Evolutionary conservation across 768 basidiomycete genomes (phyloP).

Genomic region (Termitomyces sp.): DNA sequence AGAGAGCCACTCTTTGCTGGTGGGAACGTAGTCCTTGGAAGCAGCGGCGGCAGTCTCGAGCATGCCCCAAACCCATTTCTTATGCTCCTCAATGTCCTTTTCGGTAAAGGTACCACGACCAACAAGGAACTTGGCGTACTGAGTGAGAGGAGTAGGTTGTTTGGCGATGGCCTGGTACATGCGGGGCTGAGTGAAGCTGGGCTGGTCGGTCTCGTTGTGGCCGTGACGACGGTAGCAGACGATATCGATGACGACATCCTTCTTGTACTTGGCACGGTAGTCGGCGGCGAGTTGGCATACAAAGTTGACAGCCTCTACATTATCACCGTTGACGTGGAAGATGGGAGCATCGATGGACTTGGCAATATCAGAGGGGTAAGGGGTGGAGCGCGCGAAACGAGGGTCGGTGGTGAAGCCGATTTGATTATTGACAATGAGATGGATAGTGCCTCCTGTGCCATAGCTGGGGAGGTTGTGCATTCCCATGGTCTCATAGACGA

Average conservation of each 20-base stretch:
- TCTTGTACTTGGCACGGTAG: conserved; percentile 97
- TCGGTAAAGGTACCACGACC: conserved; percentile 92
- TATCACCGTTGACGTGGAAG: conserved; percentile 99
- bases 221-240: conserved; percentile 98
- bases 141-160: conserved; percentile 85
- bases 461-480: conserved; percentile 94
- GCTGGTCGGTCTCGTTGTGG: conserved; percentile 99
- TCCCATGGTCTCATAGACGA: conserved; percentile 99
- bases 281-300: conserved; percentile 98
- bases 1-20: conserved; percentile 95
- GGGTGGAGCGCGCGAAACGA: conserved; percentile 93
- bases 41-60: conserved; percentile 93
- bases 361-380: conserved; percentile 97
- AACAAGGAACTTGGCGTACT: conserved; percentile 88
- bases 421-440: conserved; percentile 98
- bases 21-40: conserved; percentile 92
- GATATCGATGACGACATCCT: conserved; percentile 97
- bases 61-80: conserved; percentile 99
- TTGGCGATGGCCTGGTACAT: conserved; percentile 98
- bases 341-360: conserved; percentile 98
- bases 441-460: conserved; percentile 96
- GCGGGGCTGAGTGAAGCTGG: conserved; percentile 95
- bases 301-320: conserved; percentile 96
- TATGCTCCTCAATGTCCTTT: conserved; percentile 96
- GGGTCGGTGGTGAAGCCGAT: conserved; percentile 99